Conservation (phyloP, 2,329 filamentous ascomycete species). For the Penicillium sp. region DNA sequence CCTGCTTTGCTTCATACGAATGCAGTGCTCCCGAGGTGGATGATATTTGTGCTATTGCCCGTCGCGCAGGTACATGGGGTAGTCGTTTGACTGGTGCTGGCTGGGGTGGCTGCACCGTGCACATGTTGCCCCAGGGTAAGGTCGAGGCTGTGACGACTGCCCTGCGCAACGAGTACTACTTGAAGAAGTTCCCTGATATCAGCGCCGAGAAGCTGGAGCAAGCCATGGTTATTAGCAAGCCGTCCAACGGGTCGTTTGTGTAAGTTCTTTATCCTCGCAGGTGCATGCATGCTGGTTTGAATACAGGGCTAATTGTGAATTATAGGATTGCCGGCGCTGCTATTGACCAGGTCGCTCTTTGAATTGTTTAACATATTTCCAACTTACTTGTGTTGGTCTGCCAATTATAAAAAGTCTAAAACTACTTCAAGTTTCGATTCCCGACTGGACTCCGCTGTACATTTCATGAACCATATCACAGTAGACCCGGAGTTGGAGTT, state of each 20-base stretch:
- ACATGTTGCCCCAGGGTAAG: constrained; percentile 83
- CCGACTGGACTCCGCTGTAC: not conserved
- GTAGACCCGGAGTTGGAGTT: not conserved
- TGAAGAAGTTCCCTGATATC: constrained; percentile 68
- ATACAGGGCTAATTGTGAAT: constrained; percentile 17
- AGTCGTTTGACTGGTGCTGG: constrained; percentile 89
- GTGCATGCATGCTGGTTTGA: not conserved
- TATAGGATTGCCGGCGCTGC: constrained; percentile 42
- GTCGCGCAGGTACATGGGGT: constrained; percentile 78
- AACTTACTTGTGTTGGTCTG: constrained; percentile 1
- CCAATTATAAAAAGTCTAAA: not conserved
- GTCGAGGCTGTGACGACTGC: constrained; percentile 77
- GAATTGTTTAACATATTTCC: constrained; percentile 6
- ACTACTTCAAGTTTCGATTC: not conserved
- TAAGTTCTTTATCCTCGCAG: constrained; percentile 29
- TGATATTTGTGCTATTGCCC: constrained; percentile 78
- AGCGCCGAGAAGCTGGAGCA: constrained; percentile 73
- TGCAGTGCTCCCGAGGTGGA: constrained; percentile 95
- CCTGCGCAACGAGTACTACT: constrained; percentile 82
- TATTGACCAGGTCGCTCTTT: constrained; percentile 39
- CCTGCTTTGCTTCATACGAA: constrained; percentile 84
- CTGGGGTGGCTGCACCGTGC: constrained; percentile 96
- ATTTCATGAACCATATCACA: not conserved
- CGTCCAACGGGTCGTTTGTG: constrained; percentile 55
- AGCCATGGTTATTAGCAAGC: constrained; percentile 87